Base-by-base conservation (phyloP, 2,329 filamentous ascomycete species). In the Shiraia sp. region DNA sequence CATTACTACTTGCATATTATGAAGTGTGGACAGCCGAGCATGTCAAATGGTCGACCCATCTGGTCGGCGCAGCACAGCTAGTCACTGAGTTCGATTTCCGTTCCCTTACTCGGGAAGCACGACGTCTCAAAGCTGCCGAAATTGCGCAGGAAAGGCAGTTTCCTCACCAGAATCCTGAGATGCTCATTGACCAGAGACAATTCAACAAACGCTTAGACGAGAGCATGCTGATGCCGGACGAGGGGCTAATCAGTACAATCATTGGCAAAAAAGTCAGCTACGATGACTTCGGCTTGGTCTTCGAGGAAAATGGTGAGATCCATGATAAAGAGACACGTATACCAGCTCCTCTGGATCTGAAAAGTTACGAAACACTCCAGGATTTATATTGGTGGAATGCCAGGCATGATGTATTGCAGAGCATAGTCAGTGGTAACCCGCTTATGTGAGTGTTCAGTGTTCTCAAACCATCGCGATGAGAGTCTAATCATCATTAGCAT, bases 341-440 rank as follows among this genome's bases (percentile, higher is more conserved):
- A 10, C 45, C 59, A 34, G 47, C 49, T 24, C 50, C 57, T 51
- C 34, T 71, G 12, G 91, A 97, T 47, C 78, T 95, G 33, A 85
- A 89, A 48, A 84, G 81, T 28, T 95, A 88, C 59, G 87, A 93
- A 59, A 85, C 87, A 12, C 77, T 93, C 27, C 83, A 87, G 51
- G 93, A 97, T 69, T 72, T 97, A 4, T 95, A 87, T 63, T 99
- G 92, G 91, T 96, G 90, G 88, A 96, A 91, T 65, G 86, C 82
- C 57, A 95, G 96, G 69, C 93, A 96, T 75, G 93, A 97, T 66
- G 83, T 88, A 7, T 95, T 92, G 56, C 92, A 96, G 66, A 90
- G 88, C 63, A 82, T 96, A 47, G 75, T 97, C 16, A 93, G 91
- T 53, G 92, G 90, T 7, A 91, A 92, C 29, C 80, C 80, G 48